Conservation (phyloP, 2,329 filamentous ascomycete genomes). For the Calonectria montana region DNA sequence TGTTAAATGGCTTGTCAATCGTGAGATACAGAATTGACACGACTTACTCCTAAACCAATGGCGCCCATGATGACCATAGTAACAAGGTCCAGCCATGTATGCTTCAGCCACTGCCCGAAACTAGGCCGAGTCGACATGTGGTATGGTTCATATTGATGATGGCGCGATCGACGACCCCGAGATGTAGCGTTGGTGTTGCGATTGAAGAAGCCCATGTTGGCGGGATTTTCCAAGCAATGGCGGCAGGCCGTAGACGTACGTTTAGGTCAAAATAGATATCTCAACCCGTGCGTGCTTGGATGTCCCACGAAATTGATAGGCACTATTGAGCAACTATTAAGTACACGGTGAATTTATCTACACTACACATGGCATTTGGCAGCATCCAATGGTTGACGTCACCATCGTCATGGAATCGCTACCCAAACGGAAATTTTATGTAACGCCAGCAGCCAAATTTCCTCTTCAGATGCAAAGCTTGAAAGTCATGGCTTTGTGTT, state of each 20-base stretch:
- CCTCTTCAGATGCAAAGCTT: neutral
- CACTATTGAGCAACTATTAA: neutral
- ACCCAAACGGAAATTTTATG: neutral
- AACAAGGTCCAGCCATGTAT: constrained; percentile 74
- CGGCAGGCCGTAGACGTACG: neutral
- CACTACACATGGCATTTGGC: neutral
- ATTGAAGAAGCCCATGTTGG: constrained; percentile 7
- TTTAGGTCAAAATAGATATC: neutral
- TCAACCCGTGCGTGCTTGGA: neutral
- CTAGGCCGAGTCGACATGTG: constrained; percentile 64
- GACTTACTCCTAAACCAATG: constrained; percentile 72
- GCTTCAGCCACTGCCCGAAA: constrained; percentile 78
- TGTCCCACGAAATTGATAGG: neutral
- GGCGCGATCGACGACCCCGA: neutral
- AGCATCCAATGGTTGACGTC: constrained; percentile 10
- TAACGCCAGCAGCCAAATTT: neutral
- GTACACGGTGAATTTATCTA: neutral
- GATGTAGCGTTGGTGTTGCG: neutral
- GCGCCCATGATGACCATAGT: constrained; percentile 75
- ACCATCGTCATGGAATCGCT: constrained; percentile 4
- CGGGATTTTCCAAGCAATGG: neutral
- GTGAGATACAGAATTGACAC: neutral
- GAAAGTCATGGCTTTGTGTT: neutral
- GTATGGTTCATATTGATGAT: constrained; percentile 40
- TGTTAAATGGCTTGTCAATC: no score